Percentiles rank a stretch among this genome's conserved stretches.
These are phyloP conservation scores for Volutella citrinella DNA, from an alignment of 2,329 filamentous ascomycete genomes.

Conservation along the genomic window DNA sequence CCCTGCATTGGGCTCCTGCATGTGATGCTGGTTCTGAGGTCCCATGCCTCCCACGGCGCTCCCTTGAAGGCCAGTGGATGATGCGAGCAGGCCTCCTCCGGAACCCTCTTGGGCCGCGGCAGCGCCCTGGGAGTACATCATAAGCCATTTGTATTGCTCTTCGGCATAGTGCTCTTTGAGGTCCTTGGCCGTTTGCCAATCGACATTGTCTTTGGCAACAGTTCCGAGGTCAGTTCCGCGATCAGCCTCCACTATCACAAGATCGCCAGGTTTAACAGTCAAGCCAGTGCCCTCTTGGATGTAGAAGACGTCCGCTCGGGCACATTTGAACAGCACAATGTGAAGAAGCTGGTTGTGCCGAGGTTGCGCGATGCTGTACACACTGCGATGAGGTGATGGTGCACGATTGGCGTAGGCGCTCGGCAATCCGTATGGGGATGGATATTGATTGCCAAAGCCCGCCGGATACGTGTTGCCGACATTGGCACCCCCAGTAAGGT, in stretches of 20 bases:
- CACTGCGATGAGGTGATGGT: slow-evolving; percentile 58
- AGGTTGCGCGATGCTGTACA: slow-evolving; percentile 59
- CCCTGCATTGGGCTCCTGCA: slow-evolving; percentile 65
- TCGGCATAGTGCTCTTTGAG: slow-evolving; percentile 88
- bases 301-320: slow-evolving; percentile 92
- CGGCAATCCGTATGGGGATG: slow-evolving; percentile 44
- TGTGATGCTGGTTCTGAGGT: slow-evolving; percentile 68
- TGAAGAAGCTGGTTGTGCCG: slow-evolving; percentile 71
- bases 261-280: slow-evolving; percentile 83
- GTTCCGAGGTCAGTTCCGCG: slow-evolving; percentile 94
- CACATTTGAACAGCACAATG: slow-evolving; percentile 95
- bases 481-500: slow-evolving; percentile 24
- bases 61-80: slow-evolving; percentile 61
- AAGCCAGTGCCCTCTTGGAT: slow-evolving; percentile 94
- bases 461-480: slow-evolving; percentile 25
- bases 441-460: slow-evolving; percentile 38
- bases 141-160: slow-evolving; percentile 96
- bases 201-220: slow-evolving; percentile 83
- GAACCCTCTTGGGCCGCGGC: slow-evolving; percentile 59
- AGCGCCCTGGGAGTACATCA: slow-evolving; percentile 92
- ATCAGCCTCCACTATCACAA: slow-evolving; percentile 97
- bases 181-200: slow-evolving; percentile 83
- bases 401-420: slow-evolving; percentile 47
- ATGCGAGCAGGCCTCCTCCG: slow-evolving; percentile 60
- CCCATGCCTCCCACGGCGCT: slow-evolving; percentile 78